Percentiles rank a stretch among this genome's conserved stretches.
Evolutionary conservation across 352 stramenopile genomes (phyloP).

Genomic region (Saprolegnia diclina): DNA sequence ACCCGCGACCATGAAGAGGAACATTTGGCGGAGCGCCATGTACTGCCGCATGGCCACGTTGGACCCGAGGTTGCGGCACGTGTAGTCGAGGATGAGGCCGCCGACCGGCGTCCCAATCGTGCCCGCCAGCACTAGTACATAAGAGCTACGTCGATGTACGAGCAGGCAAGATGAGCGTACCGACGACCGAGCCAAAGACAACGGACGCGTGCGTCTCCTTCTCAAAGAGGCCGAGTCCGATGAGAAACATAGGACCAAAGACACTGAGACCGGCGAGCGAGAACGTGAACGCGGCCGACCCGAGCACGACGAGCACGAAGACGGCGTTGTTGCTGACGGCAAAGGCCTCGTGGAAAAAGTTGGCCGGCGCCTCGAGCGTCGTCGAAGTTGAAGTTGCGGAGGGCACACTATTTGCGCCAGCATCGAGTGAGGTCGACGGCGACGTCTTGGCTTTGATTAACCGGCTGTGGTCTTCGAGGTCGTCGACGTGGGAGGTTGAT

Average conservation of each 20-base stretch:
- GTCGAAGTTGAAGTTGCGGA: not conserved
- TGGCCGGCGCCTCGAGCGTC: slow-evolving; percentile 10
- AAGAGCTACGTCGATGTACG: not conserved
- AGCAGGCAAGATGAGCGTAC: not conserved
- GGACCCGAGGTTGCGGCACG: slow-evolving; percentile 36
- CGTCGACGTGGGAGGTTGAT: not conserved
- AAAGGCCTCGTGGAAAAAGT: slow-evolving; percentile 45
- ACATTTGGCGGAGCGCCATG: slow-evolving; percentile 58
- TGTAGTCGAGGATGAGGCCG: slow-evolving; percentile 62
- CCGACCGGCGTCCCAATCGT: slow-evolving; percentile 85
- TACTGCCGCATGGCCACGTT: slow-evolving; percentile 41
- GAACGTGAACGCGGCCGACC: slow-evolving; percentile 84
- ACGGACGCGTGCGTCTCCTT: slow-evolving; percentile 77
- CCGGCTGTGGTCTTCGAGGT: slow-evolving; percentile 17
- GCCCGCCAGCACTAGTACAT: slow-evolving; percentile 57
- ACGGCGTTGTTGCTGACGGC: slow-evolving; percentile 54
- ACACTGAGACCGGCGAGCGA: slow-evolving; percentile 78
- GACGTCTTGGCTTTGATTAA: slow-evolving; percentile 22
- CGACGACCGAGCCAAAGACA: slow-evolving; percentile 81
- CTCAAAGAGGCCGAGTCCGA: slow-evolving; percentile 83
- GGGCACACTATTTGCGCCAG: not conserved
- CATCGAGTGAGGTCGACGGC: not conserved
- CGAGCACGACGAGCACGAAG: slow-evolving; percentile 78
- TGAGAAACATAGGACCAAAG: slow-evolving; percentile 86
- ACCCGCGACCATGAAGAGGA: slow-evolving; percentile 54